phyloP scores from a whole-genome alignment of 2,329 filamentous ascomycete genomes.

The Aschersonia sp. region DNA sequence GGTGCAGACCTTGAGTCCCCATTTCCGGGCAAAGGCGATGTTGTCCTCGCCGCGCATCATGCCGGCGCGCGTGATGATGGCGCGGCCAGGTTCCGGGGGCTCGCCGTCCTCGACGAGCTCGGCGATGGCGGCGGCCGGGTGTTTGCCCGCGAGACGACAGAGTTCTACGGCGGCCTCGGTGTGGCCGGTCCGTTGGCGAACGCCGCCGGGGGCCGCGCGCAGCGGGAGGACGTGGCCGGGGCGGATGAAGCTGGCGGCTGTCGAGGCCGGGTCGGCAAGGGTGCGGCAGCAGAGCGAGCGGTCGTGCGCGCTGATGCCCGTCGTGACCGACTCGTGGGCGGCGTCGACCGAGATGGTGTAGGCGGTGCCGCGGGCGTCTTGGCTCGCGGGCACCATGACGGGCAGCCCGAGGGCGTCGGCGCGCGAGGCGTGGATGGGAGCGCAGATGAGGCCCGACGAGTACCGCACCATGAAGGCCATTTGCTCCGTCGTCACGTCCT shows the following conservation, averaged over 20 bases:
- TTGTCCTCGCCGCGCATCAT: constrained; percentile 91
- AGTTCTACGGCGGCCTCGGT: constrained; percentile 91
- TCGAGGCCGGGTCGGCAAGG: constrained; percentile 52
- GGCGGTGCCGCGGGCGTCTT: constrained; percentile 81
- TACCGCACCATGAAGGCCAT: constrained; percentile 95
- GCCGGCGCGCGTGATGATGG: constrained; percentile 51
- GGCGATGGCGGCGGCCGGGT: constrained; percentile 66
- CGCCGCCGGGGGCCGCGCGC: constrained; percentile 63
- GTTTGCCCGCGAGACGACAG: constrained; percentile 69
- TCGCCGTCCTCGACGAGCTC: constrained; percentile 83
- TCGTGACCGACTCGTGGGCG: constrained; percentile 56
- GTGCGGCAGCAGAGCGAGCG: constrained; percentile 66
- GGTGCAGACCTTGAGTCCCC: constrained; percentile 85
- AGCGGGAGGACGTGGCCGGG: constrained; percentile 88
- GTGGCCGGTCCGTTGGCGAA: constrained; percentile 67
- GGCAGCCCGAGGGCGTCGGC: constrained; percentile 62
- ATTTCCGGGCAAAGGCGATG: constrained; percentile 73
- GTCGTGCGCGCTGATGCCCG: constrained; percentile 83
- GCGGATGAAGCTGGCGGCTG: constrained; percentile 51
- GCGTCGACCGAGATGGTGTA: constrained; percentile 88
- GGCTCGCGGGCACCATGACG: constrained; percentile 64
- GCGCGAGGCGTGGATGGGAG: constrained; percentile 57
- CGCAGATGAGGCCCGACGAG: constrained; percentile 83
- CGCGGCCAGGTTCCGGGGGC: constrained; percentile 46
- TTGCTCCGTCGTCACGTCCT: constrained; percentile 70